Conservation (phyloP, 177 flowering plant genomes). For the Vitis hybrid region DNA sequence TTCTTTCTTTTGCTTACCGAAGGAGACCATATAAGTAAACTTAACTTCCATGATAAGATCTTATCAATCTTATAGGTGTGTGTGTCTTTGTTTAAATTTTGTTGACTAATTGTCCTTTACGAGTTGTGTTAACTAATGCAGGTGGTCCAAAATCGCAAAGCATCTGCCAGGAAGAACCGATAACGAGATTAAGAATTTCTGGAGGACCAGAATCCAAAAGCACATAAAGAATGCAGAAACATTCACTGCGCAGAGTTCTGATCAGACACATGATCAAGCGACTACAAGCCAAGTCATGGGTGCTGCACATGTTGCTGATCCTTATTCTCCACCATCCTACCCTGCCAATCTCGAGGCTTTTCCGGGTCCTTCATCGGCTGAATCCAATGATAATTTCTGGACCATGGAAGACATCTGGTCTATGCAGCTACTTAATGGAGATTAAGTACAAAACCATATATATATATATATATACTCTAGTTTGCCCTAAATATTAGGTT, state of each 20-base stretch:
- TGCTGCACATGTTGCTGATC: not conserved
- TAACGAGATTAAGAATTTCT: constrained; percentile 61
- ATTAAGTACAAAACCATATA: constrained; percentile 17
- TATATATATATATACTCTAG: not conserved
- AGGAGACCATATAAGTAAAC: too few relatives aligned
- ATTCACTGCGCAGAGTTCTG: constrained; percentile 25
- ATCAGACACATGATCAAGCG: constrained; percentile 32
- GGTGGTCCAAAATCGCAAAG: constrained; percentile 71
- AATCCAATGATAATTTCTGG: constrained; percentile 53
- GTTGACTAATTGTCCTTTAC: too few relatives aligned
- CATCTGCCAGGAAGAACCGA: constrained; percentile 68
- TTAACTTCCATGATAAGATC: too few relatives aligned
- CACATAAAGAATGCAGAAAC: constrained; percentile 63
- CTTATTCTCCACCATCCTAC: not conserved
- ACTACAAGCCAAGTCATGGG: constrained; percentile 9
- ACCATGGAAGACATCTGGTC: constrained; percentile 73
- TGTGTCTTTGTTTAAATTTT: too few relatives aligned
- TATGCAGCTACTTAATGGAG: constrained; percentile 47
- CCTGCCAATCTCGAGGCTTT: constrained; percentile 19
- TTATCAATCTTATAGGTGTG: too few relatives aligned
- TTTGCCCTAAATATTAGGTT: not conserved
- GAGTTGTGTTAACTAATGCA: constrained; percentile 7
- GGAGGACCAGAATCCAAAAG: constrained; percentile 67
- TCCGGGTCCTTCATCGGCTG: constrained; percentile 19
- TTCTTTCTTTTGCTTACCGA: too few relatives aligned